Conservation (phyloP, 306 rosid species). For the Luffa aegyptiaca region DNA sequence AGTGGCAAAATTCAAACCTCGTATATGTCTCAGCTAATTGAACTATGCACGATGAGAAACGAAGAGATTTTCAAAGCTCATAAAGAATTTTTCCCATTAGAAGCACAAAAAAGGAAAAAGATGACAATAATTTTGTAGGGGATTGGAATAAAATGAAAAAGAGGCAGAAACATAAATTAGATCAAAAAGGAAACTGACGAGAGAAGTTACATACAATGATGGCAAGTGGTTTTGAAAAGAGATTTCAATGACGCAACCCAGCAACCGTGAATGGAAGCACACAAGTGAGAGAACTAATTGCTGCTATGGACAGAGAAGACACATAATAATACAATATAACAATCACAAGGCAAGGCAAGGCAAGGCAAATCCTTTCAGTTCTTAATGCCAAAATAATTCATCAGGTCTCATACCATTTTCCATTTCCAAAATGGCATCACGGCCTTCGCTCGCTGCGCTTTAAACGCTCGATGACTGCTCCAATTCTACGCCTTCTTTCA, state of each 20-base stretch:
- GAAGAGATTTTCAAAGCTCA: not conserved
- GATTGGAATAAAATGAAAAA: not conserved
- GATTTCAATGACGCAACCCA: not conserved
- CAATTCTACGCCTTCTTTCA: slow-evolving; percentile 31
- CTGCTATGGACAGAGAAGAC: slow-evolving; percentile 1
- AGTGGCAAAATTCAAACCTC: no score
- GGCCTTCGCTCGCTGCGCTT: slow-evolving; percentile 16
- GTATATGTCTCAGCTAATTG: no score
- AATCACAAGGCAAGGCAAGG: not conserved
- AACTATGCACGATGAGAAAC: not conserved
- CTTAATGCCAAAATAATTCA: slow-evolving; percentile 21
- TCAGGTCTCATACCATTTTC: slow-evolving; percentile 26
- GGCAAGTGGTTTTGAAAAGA: not conserved
- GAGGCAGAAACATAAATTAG: slow-evolving; percentile 5
- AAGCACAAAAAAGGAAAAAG: not conserved
- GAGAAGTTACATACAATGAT: not conserved
- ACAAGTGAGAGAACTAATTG: slow-evolving; percentile 8
- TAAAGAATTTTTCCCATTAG: not conserved
- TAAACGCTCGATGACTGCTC: slow-evolving; percentile 29
- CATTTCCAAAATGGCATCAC: slow-evolving; percentile 11
- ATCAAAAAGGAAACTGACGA: not conserved
- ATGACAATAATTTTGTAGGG: not conserved
- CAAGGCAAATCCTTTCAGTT: not conserved
- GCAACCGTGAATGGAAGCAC: slow-evolving; percentile 3
- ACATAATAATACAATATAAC: not conserved